A percentile compares a stretch with the other conserved stretches of the same genome.
Conservation (phyloP, 306 rosid species). For the Vigna angularis region DNA sequence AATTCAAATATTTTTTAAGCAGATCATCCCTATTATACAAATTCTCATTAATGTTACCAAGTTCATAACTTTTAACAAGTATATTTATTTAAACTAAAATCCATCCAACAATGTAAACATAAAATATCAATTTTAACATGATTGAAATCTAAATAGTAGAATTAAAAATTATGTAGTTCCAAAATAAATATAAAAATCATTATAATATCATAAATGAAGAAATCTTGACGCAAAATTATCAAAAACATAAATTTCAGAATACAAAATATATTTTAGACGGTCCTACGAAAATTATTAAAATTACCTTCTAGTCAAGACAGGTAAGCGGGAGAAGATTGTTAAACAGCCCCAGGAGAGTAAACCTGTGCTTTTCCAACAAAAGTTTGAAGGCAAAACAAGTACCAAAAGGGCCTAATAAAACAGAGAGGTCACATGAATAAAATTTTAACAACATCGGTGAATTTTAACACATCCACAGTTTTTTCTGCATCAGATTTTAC, state of each 20-base stretch:
- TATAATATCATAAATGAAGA: too few relatives aligned
- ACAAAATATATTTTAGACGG: not conserved
- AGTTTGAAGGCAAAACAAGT: not conserved
- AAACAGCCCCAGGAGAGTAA: not conserved
- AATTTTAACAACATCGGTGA: not conserved
- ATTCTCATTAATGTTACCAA: not conserved
- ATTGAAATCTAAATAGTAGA: too few relatives aligned
- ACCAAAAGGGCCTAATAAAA: not conserved
- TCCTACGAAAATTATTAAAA: not conserved
- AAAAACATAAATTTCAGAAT: not conserved
- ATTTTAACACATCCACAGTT: not conserved
- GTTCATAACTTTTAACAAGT: too few relatives aligned
- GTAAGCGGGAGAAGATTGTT: not conserved
- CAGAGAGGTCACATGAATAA: not conserved
- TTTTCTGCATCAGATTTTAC: not conserved
- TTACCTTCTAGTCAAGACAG: not conserved
- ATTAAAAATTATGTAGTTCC: too few relatives aligned
- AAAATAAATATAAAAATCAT: too few relatives aligned
- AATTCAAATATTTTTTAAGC: too few relatives aligned
- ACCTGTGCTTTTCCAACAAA: not conserved
- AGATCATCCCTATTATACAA: too few relatives aligned
- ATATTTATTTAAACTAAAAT: too few relatives aligned
- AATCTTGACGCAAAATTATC: too few relatives aligned
- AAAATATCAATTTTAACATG: not conserved
- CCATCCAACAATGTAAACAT: not conserved